Conservation (phyloP, 2,329 filamentous ascomycete species). For the Pestalotiopsis sp. region DNA sequence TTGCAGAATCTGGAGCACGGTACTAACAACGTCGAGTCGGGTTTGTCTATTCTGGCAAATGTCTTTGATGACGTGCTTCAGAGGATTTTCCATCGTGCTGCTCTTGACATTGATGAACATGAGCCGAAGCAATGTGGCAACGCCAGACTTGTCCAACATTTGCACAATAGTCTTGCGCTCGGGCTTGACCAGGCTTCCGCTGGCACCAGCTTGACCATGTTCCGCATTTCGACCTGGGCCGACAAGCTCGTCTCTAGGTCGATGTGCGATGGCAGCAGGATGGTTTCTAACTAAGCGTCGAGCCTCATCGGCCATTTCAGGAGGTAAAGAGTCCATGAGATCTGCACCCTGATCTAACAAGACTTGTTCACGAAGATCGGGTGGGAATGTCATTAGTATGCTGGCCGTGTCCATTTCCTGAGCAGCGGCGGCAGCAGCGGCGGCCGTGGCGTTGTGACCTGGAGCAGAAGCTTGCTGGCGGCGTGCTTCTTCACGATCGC, state of each 20-base stretch:
- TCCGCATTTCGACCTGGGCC: constrained; percentile 27
- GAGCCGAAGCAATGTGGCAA: constrained; percentile 93
- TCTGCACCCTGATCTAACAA: constrained; percentile 92
- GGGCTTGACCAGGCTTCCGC: constrained; percentile 54
- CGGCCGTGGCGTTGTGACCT: constrained; percentile 51
- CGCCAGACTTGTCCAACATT: constrained; percentile 94
- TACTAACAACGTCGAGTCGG: constrained; percentile 89
- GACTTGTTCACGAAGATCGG: constrained; percentile 81
- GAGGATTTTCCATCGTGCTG: constrained; percentile 78
- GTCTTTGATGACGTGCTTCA: constrained; percentile 87
- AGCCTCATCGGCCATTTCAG: constrained; percentile 84
- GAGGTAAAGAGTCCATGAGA: constrained; percentile 80
- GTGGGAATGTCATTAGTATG: constrained; percentile 88
- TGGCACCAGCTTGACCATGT: constrained; percentile 26
- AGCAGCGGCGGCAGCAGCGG: constrained; percentile 52
- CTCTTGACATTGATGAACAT: constrained; percentile 93
- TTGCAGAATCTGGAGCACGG: constrained; percentile 89
- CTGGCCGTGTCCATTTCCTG: constrained; percentile 89
- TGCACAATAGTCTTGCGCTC: constrained; percentile 85
- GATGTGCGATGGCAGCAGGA: constrained; percentile 26
- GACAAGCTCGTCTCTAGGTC: constrained; percentile 46
- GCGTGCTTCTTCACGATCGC: constrained; percentile 80
- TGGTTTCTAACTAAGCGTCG: constrained; percentile 63
- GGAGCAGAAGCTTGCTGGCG: constrained; percentile 60
- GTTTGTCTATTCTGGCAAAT: constrained; percentile 98